Evolutionary conservation across 2,329 filamentous ascomycete species (phyloP), one percentile per base, ranked within the genome.

Genomic region (Zymoseptoria ardabiliae): DNA sequence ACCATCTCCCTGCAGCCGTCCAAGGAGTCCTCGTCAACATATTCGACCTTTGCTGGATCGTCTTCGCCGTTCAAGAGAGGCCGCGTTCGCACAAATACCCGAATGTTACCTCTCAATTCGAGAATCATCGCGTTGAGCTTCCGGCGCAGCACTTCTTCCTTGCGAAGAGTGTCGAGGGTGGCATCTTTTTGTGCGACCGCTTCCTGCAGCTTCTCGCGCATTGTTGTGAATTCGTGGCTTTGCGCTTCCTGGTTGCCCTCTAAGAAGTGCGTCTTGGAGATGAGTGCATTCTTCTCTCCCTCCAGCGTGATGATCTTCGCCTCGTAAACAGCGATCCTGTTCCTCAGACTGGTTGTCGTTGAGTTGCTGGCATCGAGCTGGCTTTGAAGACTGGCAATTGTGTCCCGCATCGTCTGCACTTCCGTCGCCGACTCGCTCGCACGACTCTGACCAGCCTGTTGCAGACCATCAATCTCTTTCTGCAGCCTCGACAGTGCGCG

Each of bases 51-150:
- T 2, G 93, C 91, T 11, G 84, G 79, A 22, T 85, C 81, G 6
- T 86, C 85, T 8, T 75, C 75, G 59, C 89, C 86, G 0, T 77
- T 74, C 21, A 89, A 78, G 0, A 87, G 79, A 1, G 94, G 94
- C 49, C 95, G 87, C 25, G 97, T 93, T 72, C 94, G 86, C 71
- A 93, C 97, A 85, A 99, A 99, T 65, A 99, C 94, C 20, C 94
- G 88, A 69, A 99, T 99, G 71, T 99, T 99, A 68, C 94, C 94
- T 74, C 96, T 97, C 61, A 99, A 83, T 71, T 99, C 94, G 73
- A 99, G 91, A 53, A 99, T 93, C 73, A 96, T 94, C 75, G 97
- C 97, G 78, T 97, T 96, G 0, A 99, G 82, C 67, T 95, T 93
- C 21, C 94, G 85, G 13, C 94, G 85, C 55, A 96, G 80, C 0